phyloP scores from a whole-genome alignment of 2,329 filamentous ascomycete species.

The Fusarium sp. region DNA sequence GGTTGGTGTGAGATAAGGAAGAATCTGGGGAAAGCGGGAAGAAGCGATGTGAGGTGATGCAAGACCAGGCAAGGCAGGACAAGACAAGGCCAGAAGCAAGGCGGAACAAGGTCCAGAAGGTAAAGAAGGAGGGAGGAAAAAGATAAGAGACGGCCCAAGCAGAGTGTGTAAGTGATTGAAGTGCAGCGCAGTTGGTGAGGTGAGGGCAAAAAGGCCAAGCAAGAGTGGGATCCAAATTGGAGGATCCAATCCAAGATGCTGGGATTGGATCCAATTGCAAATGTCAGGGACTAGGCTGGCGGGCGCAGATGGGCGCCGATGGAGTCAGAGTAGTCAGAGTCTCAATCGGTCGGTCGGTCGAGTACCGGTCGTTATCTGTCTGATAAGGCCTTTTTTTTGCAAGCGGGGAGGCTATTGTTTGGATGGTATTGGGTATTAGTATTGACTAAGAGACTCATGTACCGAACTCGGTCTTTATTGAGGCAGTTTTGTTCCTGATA shows the following conservation, averaged over 20 bases:
- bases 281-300: slow-evolving; percentile 37
- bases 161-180: slow-evolving; percentile 42
- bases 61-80: slow-evolving; percentile 26
- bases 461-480: slow-evolving; percentile 30
- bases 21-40: slow-evolving; percentile 47
- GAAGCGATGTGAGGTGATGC: slow-evolving; percentile 24
- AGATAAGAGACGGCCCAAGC: slow-evolving; percentile 42
- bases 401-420: slow-evolving; percentile 40
- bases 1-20: slow-evolving; percentile 46
- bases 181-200: not conserved
- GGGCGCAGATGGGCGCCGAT: slow-evolving; percentile 48
- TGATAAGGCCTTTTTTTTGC: slow-evolving; percentile 43
- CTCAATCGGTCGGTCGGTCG: slow-evolving; percentile 31
- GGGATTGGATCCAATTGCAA: slow-evolving; percentile 32
- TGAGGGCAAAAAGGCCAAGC: slow-evolving; percentile 35
- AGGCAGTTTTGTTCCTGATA: slow-evolving; percentile 17
- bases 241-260: slow-evolving; percentile 37
- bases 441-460: slow-evolving; percentile 41
- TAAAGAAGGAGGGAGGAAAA: slow-evolving; percentile 26
- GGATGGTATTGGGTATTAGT: slow-evolving; percentile 11
- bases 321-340: slow-evolving; percentile 24
- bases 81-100: slow-evolving; percentile 17
- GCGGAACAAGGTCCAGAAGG: slow-evolving; percentile 34
- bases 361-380: slow-evolving; percentile 35
- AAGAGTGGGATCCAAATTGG: slow-evolving; percentile 40